Conservation (phyloP, 352 stramenopile genomes). For the Phytophthora hibernalis region DNA sequence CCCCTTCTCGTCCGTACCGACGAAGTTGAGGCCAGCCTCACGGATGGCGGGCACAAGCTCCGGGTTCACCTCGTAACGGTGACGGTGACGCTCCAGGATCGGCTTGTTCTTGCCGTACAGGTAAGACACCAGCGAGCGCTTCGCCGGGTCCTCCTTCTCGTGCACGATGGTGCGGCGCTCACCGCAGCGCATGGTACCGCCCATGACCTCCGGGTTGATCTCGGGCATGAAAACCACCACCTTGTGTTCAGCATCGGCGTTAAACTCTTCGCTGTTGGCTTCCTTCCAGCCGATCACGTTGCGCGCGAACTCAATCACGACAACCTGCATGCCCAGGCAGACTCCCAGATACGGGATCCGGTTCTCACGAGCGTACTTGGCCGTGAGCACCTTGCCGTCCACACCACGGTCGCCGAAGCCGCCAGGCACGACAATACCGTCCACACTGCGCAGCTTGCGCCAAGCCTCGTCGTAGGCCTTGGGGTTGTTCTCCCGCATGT, state of each 20-base stretch:
- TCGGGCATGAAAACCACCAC: constrained; percentile 99
- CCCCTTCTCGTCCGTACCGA: constrained; percentile 97
- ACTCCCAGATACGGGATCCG: constrained; percentile 98
- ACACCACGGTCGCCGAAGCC: constrained; percentile 99
- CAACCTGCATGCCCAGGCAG: constrained; percentile 96
- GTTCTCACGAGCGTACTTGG: constrained; percentile 96
- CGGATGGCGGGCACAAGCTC: constrained; percentile 92
- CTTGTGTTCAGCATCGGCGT: constrained; percentile 86
- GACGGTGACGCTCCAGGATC: constrained; percentile 97
- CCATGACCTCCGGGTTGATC: constrained; percentile 98
- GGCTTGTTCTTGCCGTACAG: constrained; percentile 90
- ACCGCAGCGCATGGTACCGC: constrained; percentile 99
- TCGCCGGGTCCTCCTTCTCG: constrained; percentile 76
- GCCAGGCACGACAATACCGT: constrained; percentile 98
- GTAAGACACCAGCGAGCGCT: constrained; percentile 90
- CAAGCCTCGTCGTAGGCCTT: constrained; percentile 89
- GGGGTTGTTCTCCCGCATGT: constrained; percentile 73
- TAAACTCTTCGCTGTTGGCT: constrained; percentile 97
- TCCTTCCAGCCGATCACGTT: constrained; percentile 93
- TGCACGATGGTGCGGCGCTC: constrained; percentile 95
- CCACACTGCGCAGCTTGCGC: constrained; percentile 91
- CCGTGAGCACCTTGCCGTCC: constrained; percentile 97
- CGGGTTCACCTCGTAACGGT: constrained; percentile 99
- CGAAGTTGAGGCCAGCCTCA: constrained; percentile 95
- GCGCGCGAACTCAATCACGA: constrained; percentile 97